These are phyloP conservation scores for Tolypocladium guangdongense DNA, from an alignment of 2,329 filamentous ascomycete genomes.

Conservation along the genomic window DNA sequence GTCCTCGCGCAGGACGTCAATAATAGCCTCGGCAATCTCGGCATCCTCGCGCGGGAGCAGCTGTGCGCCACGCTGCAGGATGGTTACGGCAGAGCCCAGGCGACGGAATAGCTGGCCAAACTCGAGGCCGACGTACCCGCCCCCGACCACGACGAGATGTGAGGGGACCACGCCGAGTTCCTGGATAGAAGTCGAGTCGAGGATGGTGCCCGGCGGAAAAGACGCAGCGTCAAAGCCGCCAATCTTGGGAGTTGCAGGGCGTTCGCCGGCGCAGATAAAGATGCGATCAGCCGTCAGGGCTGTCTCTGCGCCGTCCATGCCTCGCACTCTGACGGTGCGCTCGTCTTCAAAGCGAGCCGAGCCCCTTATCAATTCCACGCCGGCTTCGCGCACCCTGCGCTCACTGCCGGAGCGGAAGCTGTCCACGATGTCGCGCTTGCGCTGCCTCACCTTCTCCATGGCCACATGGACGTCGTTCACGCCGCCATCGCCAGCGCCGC, in stretches of 20 bases:
- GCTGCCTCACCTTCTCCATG: constrained; percentile 37
- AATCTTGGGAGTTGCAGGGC: constrained; percentile 26
- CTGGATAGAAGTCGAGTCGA: constrained; percentile 37
- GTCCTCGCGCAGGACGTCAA: constrained; percentile 32
- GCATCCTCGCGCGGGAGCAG: constrained; percentile 34
- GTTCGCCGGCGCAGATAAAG: constrained; percentile 36
- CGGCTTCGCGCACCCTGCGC: constrained; percentile 24
- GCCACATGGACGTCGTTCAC: constrained; percentile 24
- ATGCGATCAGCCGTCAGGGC: constrained; percentile 26
- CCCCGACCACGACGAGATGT: constrained; percentile 40
- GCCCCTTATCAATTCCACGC: constrained; percentile 34
- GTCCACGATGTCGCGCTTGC: constrained; percentile 41
- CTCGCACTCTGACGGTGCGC: constrained; percentile 24
- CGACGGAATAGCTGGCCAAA: constrained; percentile 41
- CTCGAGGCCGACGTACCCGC: constrained; percentile 41
- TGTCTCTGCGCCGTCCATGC: constrained; percentile 18
- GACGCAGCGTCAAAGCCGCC: constrained; percentile 18
- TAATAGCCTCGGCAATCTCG: constrained; percentile 32
- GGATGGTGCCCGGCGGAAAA: constrained; percentile 11
- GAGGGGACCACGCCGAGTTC: constrained; percentile 33
- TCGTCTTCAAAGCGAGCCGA: constrained; percentile 30
- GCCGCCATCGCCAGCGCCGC: neutral
- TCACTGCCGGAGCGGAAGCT: constrained; percentile 38
- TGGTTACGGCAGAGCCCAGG: constrained; percentile 35
- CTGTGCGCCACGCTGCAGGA: constrained; percentile 31